Conservation (phyloP, 169 alveolate species). For the Plasmodium fragile region DNA sequence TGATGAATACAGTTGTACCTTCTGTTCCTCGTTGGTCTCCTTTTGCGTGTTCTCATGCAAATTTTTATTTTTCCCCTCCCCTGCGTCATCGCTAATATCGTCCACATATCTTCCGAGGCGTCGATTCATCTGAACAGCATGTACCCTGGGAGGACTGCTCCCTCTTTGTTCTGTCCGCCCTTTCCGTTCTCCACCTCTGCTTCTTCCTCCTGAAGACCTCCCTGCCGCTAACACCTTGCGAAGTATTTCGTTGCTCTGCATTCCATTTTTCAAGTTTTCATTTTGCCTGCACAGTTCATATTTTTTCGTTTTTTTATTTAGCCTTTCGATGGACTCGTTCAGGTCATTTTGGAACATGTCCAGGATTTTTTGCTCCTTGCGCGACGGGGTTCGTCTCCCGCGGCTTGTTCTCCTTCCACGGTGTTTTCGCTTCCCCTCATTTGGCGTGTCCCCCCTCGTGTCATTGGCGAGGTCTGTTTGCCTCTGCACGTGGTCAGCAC, state of each 20-base stretch:
- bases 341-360: slow-evolving; percentile 45
- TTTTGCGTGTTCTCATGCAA: neutral
- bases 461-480: neutral
- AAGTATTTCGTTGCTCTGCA: slow-evolving; percentile 20
- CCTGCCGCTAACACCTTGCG: neutral
- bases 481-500: neutral
- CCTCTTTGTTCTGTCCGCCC: neutral
- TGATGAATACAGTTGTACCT: neutral
- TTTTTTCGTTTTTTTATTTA: slow-evolving; percentile 41
- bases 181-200: neutral
- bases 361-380: slow-evolving; percentile 30
- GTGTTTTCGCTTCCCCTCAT: neutral
- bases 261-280: slow-evolving; percentile 1
- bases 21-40: neutral
- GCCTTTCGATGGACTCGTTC: slow-evolving; percentile 38
- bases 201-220: neutral
- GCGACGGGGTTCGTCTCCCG: neutral
- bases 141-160: neutral
- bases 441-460: neutral
- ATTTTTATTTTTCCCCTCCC: neutral
- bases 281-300: slow-evolving; percentile 40
- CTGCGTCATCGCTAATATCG: neutral
- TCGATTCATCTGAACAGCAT: neutral
- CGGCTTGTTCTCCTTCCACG: neutral
- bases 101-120: neutral